Conservation (phyloP, 1,139 yeast genomes). For the Candida dubliniensis region DNA sequence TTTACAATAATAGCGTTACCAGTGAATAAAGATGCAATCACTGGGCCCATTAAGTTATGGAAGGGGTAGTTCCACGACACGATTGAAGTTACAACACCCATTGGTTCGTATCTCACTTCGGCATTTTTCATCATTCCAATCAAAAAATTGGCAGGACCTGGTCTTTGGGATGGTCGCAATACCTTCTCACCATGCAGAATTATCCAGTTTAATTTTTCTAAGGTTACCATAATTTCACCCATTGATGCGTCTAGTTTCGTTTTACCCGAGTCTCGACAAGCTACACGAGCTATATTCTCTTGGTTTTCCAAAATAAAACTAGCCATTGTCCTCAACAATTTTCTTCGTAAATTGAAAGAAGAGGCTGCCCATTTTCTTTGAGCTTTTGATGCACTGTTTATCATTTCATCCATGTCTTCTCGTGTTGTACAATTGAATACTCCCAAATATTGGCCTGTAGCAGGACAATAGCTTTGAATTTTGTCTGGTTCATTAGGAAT, state of each 20-base stretch:
- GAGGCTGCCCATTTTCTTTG: constrained; percentile 60
- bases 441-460: constrained; percentile 88
- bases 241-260: constrained; percentile 93
- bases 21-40: constrained; percentile 81
- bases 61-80: constrained; percentile 97
- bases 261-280: constrained; percentile 95
- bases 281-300: constrained; percentile 82
- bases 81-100: constrained; percentile 85
- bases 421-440: constrained; percentile 60
- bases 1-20: constrained; percentile 91
- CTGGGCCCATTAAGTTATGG: constrained; percentile 90
- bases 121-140: constrained; percentile 77
- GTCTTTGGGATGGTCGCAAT: constrained; percentile 69
- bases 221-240: constrained; percentile 93
- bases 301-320: constrained; percentile 78
- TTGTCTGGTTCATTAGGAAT: constrained; percentile 59
- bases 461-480: constrained; percentile 91
- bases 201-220: constrained; percentile 91
- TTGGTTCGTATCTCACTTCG: constrained; percentile 88
- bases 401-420: constrained; percentile 67
- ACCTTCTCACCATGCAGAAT: constrained; percentile 76
- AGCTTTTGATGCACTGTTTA: constrained; percentile 58
- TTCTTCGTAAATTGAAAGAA: constrained; percentile 60
- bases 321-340: constrained; percentile 67
- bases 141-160: constrained; percentile 82